Evolutionary conservation across 768 basidiomycete species (phyloP), one percentile per base, ranked within the genome.

Genomic region (Brasilioporus rufonigricans): DNA sequence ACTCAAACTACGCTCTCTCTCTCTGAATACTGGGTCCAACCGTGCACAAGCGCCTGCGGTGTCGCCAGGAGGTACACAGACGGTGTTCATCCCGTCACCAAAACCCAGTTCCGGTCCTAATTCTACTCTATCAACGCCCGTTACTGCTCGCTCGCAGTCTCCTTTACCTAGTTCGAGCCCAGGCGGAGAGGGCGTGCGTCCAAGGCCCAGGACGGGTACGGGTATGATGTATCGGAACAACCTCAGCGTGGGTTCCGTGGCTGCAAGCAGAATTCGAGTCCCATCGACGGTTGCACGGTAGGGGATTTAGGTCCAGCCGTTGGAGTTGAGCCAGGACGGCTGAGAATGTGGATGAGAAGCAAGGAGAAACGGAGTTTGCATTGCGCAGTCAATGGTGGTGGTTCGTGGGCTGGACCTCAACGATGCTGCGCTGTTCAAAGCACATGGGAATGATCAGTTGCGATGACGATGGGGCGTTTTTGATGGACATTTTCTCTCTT

Each of bases 141-240:
- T 49, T 23, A 55, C 50, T 18, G 31, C 47, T 45, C 48, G 12
- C 4, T 65, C 66, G 44, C 63, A 65, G 51, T 66, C 65, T 5
- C 60, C 63, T 23, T 32, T 62, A 3, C 29, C 60, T 1, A 65
- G 61, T 53, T 24, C 65, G 10, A 59, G 50, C 21, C 27, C 52
- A 10, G 29, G 33, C 38, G 57, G 47, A 19, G 68, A 65, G 32
- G 27, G 61, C 46, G 59, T 64, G 4, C 70, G 74, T 16, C 82
- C 81, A 19, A 79, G 72, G 57, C 84, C 86, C 11, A 69, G 86
- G 27, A 86, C 80, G 11, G 85, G 85, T 7, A 84, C 85, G 12
- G 85, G 85, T n/a, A 87, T 87, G 85, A 70, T 74, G 35, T 87
- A 87, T 62, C 75, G 80, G 43, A 80, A 73, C 35, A 69, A 65